Percentiles rank a stretch among this genome's conserved stretches.
Evolutionary conservation across 345 rosid genomes (phyloP).

Genomic region (Populus nigra): DNA sequence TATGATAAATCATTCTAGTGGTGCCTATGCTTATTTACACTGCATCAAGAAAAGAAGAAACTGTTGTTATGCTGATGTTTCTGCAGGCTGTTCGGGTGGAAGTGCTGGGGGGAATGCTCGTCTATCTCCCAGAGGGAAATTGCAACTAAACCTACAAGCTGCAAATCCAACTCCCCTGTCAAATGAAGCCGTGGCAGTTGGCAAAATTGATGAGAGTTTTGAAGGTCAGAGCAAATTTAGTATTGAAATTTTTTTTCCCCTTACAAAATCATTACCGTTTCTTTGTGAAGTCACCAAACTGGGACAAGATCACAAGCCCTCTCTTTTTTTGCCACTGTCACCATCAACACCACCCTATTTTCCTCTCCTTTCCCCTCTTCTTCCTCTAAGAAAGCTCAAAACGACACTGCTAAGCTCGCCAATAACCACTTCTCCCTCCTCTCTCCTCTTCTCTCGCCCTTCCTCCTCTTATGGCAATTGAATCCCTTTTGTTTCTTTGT

Average conservation of each 20-base stretch:
- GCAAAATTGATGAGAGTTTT: too few species aligned
- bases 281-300: constrained; percentile 14
- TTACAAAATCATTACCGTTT: neutral
- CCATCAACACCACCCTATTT: constrained; percentile 29
- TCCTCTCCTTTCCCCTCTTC: neutral
- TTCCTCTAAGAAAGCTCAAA: constrained; percentile 43
- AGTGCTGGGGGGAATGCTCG: too few species aligned
- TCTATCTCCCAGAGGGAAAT: neutral
- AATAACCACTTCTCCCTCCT: constrained; percentile 16
- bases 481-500: neutral
- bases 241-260: too few species aligned
- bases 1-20: too few species aligned
- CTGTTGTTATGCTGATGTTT: too few species aligned
- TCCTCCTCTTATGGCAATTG: neutral
- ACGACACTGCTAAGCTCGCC: constrained; percentile 43
- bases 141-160: constrained; percentile 12
- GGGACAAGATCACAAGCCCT: constrained; percentile 41
- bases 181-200: too few species aligned
- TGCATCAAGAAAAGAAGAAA: too few species aligned
- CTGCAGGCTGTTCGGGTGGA: too few species aligned
- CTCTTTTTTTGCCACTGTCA: constrained; percentile 36
- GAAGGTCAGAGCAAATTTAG: too few species aligned
- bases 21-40: too few species aligned
- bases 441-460: neutral
- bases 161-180: constrained; percentile 13